Base-by-base conservation (phyloP, 2,329 filamentous ascomycete species). In the Thielaviopsis ethacetica region DNA sequence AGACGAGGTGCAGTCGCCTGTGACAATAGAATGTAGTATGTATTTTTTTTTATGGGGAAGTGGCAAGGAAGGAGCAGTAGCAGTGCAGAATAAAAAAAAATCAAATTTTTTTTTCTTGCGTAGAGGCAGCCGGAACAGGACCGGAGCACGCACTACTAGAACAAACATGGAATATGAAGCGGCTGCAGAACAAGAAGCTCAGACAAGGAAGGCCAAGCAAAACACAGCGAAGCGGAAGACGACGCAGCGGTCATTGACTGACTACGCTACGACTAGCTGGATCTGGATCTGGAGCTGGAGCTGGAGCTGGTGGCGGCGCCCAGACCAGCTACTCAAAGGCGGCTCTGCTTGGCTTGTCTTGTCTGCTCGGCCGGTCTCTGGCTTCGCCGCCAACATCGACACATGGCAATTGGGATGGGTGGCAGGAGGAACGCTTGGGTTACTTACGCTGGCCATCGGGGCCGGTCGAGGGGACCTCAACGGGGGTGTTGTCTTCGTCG, bases 401-500 rank as follows among this genome's bases (percentile, higher is more conserved):
- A 44, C 38, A 58, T 50, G 51, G 30, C 56, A 53, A 6, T 30
- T 19, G 21, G 15, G 3, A 41, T 30, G 27, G 38, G 26, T 34
- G 50, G 10, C n/a, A 56, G 47, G 22, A 26, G 19, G 9, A 50
- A 24, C 22, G 22, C 50, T 38, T 34, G 10, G 19, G 44, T n/a
- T 22, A 61, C 59, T 57, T 58, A 61, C 59, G 44, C 13, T 53
- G 59, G 22, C 59, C 56, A 17, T 61, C 47, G 15, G n/a, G 41
- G 22, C 47, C 49, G 41, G 52, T 49, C 12, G 44, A 34, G 38
- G 55, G 38, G 38, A 44, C 38, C 34, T 51, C 26, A 26, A 58
- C 53, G 27, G 56, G 56, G 26, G 59, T 61, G 49, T 59, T 61
- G 52, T 61, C 59, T 56, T 61, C 56, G 53, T 61, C 56, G 53